phyloP scores from a whole-genome alignment of 2,329 filamentous ascomycete species.

The Ophiostoma novo-ulmi region DNA sequence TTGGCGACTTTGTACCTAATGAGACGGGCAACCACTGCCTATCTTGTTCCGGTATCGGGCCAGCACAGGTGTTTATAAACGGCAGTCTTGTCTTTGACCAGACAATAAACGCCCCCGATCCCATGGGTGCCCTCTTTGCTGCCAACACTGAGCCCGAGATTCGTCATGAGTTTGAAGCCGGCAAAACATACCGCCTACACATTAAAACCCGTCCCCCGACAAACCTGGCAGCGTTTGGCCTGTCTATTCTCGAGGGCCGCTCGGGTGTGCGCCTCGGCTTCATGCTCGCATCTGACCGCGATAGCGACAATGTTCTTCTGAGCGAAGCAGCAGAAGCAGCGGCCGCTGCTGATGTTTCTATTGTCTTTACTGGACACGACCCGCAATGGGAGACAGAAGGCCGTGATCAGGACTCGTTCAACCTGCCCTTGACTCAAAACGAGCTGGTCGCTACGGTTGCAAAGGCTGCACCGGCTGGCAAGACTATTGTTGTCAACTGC shows the following conservation, averaged over 20 bases:
- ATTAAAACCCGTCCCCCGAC: neutral
- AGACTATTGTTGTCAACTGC: constrained; percentile 63
- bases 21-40: neutral
- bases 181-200: constrained; percentile 4
- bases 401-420: constrained; percentile 56
- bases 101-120: constrained; percentile 54
- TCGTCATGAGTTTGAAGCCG: neutral
- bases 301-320: constrained; percentile 43
- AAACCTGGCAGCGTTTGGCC: constrained; percentile 37
- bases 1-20: neutral
- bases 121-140: constrained; percentile 63
- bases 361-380: constrained; percentile 65
- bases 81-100: constrained; percentile 54
- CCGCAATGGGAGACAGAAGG: constrained; percentile 74
- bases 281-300: constrained; percentile 56
- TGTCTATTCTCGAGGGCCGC: constrained; percentile 64
- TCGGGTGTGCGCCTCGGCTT: constrained; percentile 57
- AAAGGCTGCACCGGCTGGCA: constrained; percentile 50
- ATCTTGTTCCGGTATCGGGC: constrained; percentile 12
- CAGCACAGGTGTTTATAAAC: constrained; percentile 48
- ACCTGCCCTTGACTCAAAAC: constrained; percentile 53
- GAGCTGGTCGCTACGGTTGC: constrained; percentile 58
- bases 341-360: constrained; percentile 53
- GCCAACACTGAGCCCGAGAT: constrained; percentile 4
- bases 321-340: neutral